Conservation (phyloP, 371 early-diverging fungal genomes). For the Mortierella sp. region DNA sequence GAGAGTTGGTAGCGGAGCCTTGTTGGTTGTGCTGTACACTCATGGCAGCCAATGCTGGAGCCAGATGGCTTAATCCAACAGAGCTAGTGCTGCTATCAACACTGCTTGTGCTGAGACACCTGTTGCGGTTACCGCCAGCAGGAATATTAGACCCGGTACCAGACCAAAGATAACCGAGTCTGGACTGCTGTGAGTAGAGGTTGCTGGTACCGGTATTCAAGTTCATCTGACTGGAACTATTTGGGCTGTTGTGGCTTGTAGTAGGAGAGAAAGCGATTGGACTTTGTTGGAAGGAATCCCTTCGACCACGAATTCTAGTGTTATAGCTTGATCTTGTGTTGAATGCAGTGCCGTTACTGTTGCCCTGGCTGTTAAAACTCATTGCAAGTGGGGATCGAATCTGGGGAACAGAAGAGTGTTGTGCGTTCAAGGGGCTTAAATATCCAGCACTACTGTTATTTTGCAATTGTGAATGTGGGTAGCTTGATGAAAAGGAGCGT, state of each 20-base stretch:
- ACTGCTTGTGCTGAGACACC: constrained; percentile 49
- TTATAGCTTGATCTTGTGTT: constrained; percentile 18
- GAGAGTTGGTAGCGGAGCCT: constrained; percentile 34
- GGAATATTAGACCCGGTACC: constrained; percentile 1
- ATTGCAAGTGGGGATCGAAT: constrained; percentile 33
- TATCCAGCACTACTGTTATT: constrained; percentile 14
- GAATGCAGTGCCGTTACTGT: constrained; percentile 7
- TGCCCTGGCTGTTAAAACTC: constrained; percentile 22
- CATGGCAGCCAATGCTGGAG: constrained; percentile 46
- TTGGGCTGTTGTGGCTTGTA: constrained; percentile 23
- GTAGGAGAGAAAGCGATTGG: constrained; percentile 42
- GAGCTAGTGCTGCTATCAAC: constrained; percentile 46
- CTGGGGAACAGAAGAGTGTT: constrained; percentile 25
- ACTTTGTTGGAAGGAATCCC: constrained; percentile 36
- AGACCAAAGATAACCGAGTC: constrained; percentile 28
- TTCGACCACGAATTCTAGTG: constrained; percentile 22
- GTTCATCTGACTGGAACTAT: constrained; percentile 9
- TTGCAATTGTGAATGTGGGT: constrained; percentile 8
- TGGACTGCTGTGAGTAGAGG: constrained; percentile 28
- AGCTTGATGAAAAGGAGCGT: neutral
- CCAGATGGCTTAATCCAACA: constrained; percentile 39
- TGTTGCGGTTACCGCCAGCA: constrained; percentile 24
- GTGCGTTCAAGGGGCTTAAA: constrained; percentile 22
- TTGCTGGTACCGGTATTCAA: constrained; percentile 5
- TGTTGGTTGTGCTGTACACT: constrained; percentile 41